phyloP scores from a whole-genome alignment of 2,329 filamentous ascomycete genomes.

The Nemania bipapillata region DNA sequence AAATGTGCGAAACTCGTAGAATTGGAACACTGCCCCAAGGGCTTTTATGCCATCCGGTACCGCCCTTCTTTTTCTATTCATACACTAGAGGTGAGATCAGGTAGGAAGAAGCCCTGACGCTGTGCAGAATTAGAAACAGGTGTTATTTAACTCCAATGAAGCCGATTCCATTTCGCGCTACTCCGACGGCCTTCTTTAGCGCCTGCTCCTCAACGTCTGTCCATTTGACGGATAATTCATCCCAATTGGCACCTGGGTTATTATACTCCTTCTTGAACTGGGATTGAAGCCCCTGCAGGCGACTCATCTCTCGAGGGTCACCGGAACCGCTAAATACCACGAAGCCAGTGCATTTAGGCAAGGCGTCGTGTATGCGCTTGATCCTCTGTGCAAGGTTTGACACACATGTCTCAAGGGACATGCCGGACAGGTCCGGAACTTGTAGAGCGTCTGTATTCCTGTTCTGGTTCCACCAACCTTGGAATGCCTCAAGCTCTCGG shows the following conservation, averaged over 20 bases:
- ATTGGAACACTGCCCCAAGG: neutral
- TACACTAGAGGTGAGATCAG: constrained; percentile 25
- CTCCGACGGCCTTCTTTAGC: constrained; percentile 65
- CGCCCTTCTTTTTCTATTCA: constrained; percentile 9
- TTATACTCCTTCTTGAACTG: constrained; percentile 73
- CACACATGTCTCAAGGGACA: constrained; percentile 60
- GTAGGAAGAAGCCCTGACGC: neutral
- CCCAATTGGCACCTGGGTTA: constrained; percentile 70
- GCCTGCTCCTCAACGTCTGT: constrained; percentile 73
- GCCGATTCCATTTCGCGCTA: constrained; percentile 70
- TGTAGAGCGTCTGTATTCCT: constrained; percentile 54
- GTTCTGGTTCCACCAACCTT: constrained; percentile 75
- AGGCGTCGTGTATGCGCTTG: constrained; percentile 64
- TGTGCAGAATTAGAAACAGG: neutral
- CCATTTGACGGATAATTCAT: constrained; percentile 73
- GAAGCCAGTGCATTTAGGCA: constrained; percentile 73
- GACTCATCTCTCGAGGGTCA: constrained; percentile 73
- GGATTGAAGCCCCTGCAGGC: constrained; percentile 68
- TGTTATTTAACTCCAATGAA: constrained; percentile 71
- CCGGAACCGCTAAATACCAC: constrained; percentile 74
- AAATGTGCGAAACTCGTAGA: constrained; percentile 17
- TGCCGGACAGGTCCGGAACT: constrained; percentile 46
- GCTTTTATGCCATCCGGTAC: constrained; percentile 14
- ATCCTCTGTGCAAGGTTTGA: constrained; percentile 61
- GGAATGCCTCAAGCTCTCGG: constrained; percentile 71